Base-by-base conservation (phyloP, 441 rosid genomes). In the Corymbia calophylla region DNA sequence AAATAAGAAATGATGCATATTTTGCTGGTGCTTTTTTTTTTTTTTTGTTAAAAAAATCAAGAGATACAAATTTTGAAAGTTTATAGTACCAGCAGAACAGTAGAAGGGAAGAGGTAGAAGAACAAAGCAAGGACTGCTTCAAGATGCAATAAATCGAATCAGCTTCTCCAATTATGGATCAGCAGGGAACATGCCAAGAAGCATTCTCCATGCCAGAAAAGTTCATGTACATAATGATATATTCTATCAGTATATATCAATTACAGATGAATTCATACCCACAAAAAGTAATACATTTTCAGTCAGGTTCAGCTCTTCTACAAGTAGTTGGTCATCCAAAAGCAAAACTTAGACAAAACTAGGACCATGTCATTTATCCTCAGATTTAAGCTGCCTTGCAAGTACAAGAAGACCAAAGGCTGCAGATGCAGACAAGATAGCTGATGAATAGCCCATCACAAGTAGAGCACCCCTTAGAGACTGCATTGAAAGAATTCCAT, bases 391-490 rank as follows among this genome's bases (percentile, higher is more conserved):
- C 89, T 94, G 94, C 91, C 95, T 94, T 87, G 92, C 98, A 16
- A 95, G 96, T 48, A 95, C 68, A 92, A 96, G 39, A 89, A 97
- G 97, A 29, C 97, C 99, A 58, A 89, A 91, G 23, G 94, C 54
- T 68, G 98, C 92, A 88, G 88, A 90, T 89, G 93, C 97, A 19
- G 99, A 95, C 93, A 97, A 93, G 68, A 95, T 13, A 1, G 98
- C 88, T 12, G 98, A 97, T 0, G 94, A 93, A 90, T 95, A 97
- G 93, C 94, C 94, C 66, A 93, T 3, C 16, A 93, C 94, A 85
- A 97, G 96, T 48, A 97, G 94, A 89, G 98, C 93, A 91, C 93
- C 97, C 92, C 99, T 94, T 51, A 97, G 90, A 86, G 99, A 97
- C 99, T 97, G 98, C 92, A 94, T 86, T 86, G 89, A 91, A 80